Evolutionary conservation across 2,329 filamentous ascomycete species (phyloP), one percentile per base, ranked within the genome.

Genomic region (Pseudopyrenochaeta lycopersici): DNA sequence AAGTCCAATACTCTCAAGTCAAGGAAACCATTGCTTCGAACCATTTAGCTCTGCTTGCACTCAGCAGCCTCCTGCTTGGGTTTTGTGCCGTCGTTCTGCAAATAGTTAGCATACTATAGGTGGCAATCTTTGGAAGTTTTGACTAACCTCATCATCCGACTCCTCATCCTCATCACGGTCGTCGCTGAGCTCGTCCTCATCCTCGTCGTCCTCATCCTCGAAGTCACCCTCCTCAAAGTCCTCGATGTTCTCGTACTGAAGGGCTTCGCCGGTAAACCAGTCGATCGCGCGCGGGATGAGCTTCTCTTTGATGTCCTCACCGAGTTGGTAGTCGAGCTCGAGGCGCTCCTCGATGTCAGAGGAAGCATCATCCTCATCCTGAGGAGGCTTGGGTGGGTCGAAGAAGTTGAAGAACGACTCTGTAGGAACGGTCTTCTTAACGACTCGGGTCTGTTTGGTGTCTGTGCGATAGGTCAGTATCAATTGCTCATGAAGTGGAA

Each of bases 291-390:
- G 92, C 62, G 95, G 95, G 67, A 99, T 99, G 63, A 99, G 86
- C 84, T 99, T 99, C 86, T 99, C 95, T 84, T 99, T 99, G 82
- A 99, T 97, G 75, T 99, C 95, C 83, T 99, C 95, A 64, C 95
- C 95, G 39, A 99, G 88, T 81, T 98, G 94, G 79, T 98, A 99
- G 81, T 99, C 95, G 46, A 99, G 88, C 82, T 99, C 95, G 51
- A 99, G 87, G 62, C 95, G 93, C 80, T 97, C 93, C 83, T 99
- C 95, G 46, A 99, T 96, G 76, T 99, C 95, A 46, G 89, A 90
- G 49, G 90, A 88, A 56, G 90, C 88, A 64, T 94, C 89, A 36
- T 88, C 82, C 44, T 91, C 90, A 44, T 91, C 88, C 82, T 84
- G 23, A 92, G 95, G 56, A 92, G 89, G 65, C 80, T 91, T 91